These are phyloP conservation scores for Kwoniella dejecticola DNA, from an alignment of 768 basidiomycete genomes.

Conservation along the genomic window DNA sequence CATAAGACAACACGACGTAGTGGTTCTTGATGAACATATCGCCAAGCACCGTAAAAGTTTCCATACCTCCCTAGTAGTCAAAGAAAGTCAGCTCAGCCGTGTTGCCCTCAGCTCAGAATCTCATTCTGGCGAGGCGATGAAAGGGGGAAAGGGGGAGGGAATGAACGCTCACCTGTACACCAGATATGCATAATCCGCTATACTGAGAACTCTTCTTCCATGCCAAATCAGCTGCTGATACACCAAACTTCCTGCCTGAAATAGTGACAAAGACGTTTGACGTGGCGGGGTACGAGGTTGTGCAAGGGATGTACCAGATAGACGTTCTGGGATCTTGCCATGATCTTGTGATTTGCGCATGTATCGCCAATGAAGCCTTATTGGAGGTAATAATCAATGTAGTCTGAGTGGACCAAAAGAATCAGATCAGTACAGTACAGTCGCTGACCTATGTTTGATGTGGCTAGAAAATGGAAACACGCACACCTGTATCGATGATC, in stretches of 20 bases:
- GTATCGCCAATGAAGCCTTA: conserved; percentile 16
- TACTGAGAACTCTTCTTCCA: conserved; percentile 26
- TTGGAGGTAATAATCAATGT: conserved; percentile 33
- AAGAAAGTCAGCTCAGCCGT: not conserved
- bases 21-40: conserved; percentile 50
- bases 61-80: conserved; percentile 36
- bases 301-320: conserved; percentile 33
- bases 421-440: not conserved
- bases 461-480: not conserved
- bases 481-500: conserved; percentile 33
- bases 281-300: conserved; percentile 13
- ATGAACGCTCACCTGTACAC: conserved; percentile 27
- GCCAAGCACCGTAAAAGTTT: conserved; percentile 41
- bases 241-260: conserved; percentile 23
- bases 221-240: conserved; percentile 32
- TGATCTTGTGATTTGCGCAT: conserved; percentile 14
- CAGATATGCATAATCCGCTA: conserved; percentile 29
- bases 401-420: conserved; percentile 18
- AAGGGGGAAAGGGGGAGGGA: too few relatives aligned
- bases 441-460: not conserved
- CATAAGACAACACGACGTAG: conserved; percentile 38
- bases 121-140: too few relatives aligned
- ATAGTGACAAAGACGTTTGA: conserved; percentile 30
- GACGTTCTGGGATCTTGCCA: conserved; percentile 12
- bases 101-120: not conserved